Base-by-base conservation (phyloP, 371 early-diverging fungal genomes). In the Mortierella sp. region DNA sequence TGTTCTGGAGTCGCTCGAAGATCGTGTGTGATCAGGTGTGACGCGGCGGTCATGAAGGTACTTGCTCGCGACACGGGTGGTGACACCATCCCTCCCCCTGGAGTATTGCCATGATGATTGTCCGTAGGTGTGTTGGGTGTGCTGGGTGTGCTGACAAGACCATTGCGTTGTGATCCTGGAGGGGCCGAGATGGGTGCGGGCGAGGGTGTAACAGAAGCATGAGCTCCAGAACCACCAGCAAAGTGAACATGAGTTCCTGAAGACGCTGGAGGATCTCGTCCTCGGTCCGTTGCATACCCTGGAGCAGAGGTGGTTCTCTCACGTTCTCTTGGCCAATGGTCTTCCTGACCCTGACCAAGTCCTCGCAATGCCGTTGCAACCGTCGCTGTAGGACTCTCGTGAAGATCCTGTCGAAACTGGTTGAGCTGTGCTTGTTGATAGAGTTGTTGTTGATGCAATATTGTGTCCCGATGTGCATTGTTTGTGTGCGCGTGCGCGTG, bases 21-120 rank as follows among this genome's bases (percentile, higher is more conserved):
- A 29, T 79, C 73, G 51, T 79, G 79, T 18, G 66, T 72, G 4
- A 72, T 65, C 37, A 79, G 45, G 48, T 68, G 64, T 5, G 72
- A 55, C 3, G 71, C 43, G 9, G 62, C 61, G 9, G 37, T 37
- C 56, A 75, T 30, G 4, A 60, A n/a, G 0, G 76, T 75, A 37
- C 71, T 71, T 1, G 76, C 60, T 37, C 76, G 51, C 9, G 64
- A 47, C 12, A 67, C 55, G 14, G 76, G 76, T 7, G 60, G 16
- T 4, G 76, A 56, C 19, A 23, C 26, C 29, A 56, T 26, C 16
- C 56, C 28, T 28, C 28, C 56, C 16, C 26, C 28, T 3, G 7
- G 56, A 56, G 0, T 2, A 28, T 26, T 1, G 21, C 28, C 56
- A 19, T 56, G 56, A 19, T 56, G 56, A 11, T 26, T 19, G 56